These are phyloP conservation scores for Didymella glomerata DNA, from an alignment of 2,329 filamentous ascomycete genomes.

Conservation along the genomic window DNA sequence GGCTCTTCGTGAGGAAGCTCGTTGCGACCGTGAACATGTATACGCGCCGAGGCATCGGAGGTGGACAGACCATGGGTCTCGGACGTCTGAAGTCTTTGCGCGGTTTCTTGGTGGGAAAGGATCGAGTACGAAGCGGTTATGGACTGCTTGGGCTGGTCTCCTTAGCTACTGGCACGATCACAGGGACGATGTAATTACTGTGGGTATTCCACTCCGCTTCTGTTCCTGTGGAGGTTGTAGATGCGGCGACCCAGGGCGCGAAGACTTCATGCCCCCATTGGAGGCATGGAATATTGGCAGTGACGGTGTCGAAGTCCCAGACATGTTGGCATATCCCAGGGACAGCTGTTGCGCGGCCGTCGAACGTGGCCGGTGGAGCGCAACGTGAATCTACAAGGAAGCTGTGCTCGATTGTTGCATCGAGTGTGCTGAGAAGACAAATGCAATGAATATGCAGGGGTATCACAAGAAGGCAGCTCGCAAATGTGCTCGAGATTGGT, in stretches of 20 bases:
- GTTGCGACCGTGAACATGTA: slow-evolving; percentile 85
- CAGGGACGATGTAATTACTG: slow-evolving; percentile 30
- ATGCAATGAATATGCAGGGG: slow-evolving; percentile 14
- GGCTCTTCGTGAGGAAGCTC: slow-evolving; percentile 94
- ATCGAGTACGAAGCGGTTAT: slow-evolving; percentile 64
- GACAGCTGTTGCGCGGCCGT: slow-evolving; percentile 41
- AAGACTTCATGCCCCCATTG: slow-evolving; percentile 37
- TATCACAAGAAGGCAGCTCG: slow-evolving; percentile 15
- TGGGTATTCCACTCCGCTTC: slow-evolving; percentile 41
- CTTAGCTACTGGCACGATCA: slow-evolving; percentile 16
- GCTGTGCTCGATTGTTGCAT: slow-evolving; percentile 35
- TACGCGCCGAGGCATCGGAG: slow-evolving; percentile 79
- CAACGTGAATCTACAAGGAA: slow-evolving; percentile 14
- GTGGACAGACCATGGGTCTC: slow-evolving; percentile 81
- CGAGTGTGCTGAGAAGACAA: slow-evolving; percentile 23
- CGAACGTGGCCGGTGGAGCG: slow-evolving; percentile 41
- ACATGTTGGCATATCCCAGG: slow-evolving; percentile 66
- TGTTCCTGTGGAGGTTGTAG: slow-evolving; percentile 41
- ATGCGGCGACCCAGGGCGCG: slow-evolving; percentile 42
- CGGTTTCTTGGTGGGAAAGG: slow-evolving; percentile 80
- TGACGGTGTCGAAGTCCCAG: slow-evolving; percentile 66
- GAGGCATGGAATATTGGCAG: slow-evolving; percentile 65
- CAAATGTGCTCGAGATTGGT: slow-evolving; percentile 12
- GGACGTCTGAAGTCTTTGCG: slow-evolving; percentile 81
- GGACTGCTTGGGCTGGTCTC: slow-evolving; percentile 35